Percentiles rank a stretch among this genome's conserved stretches.
phyloP scores from a whole-genome alignment of 2,329 filamentous ascomycete species.

The Aspergillus ochraceoroseus region DNA sequence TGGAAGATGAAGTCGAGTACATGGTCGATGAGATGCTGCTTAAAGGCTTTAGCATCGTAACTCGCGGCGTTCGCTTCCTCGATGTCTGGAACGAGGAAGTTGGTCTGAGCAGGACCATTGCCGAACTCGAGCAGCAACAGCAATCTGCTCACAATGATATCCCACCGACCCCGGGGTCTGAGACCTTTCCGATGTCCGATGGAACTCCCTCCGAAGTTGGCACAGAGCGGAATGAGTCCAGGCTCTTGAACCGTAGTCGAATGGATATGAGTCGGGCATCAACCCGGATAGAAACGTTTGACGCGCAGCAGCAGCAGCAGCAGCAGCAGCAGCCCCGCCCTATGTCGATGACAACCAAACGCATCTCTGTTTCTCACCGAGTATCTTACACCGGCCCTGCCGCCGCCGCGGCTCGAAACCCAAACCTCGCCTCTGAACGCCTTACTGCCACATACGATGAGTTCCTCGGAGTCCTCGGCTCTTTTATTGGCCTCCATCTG shows the following conservation, averaged over 20 bases:
- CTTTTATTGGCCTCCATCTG: slow-evolving; percentile 87
- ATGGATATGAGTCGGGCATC: slow-evolving; percentile 29
- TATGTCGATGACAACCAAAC: slow-evolving; percentile 42
- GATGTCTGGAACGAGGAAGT: slow-evolving; percentile 69
- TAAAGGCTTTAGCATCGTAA: slow-evolving; percentile 92
- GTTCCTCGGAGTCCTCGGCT: slow-evolving; percentile 84
- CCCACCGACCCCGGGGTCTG: slow-evolving; percentile 38
- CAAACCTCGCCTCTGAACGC: slow-evolving; percentile 76
- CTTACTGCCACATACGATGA: slow-evolving; percentile 76
- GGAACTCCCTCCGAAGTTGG: slow-evolving; percentile 23
- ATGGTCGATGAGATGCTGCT: slow-evolving; percentile 89
- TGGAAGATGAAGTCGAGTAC: slow-evolving; percentile 40
- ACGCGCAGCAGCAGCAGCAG: no score
- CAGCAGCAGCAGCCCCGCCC: slow-evolving; percentile 29
- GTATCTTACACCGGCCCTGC: slow-evolving; percentile 69
- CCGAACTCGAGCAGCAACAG: slow-evolving; percentile 32
- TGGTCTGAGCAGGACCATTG: slow-evolving; percentile 42
- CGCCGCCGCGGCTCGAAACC: slow-evolving; percentile 56
- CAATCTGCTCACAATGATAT: slow-evolving; percentile 28
- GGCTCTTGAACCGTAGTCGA: slow-evolving; percentile 33
- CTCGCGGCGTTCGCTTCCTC: slow-evolving; percentile 79
- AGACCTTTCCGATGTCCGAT: slow-evolving; percentile 33
- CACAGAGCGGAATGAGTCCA: slow-evolving; percentile 32
- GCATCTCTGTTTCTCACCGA: slow-evolving; percentile 61
- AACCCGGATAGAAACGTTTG: slow-evolving; percentile 24